Base-by-base conservation (phyloP, 2,329 filamentous ascomycete species). In the Raffaelea albimanens region DNA sequence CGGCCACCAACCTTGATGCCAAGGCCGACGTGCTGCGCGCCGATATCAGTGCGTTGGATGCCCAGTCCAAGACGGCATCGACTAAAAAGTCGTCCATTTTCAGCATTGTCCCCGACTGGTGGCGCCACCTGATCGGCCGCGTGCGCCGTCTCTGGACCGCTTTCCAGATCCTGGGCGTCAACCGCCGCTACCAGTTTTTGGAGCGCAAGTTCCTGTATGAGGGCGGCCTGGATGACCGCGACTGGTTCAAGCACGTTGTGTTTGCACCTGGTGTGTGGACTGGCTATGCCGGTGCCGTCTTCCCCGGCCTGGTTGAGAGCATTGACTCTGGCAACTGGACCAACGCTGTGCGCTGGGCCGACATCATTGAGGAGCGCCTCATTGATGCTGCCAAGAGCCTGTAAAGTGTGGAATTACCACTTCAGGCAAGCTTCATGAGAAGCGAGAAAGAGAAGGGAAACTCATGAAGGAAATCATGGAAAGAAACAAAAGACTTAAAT, bases 181-280 rank as follows among this genome's bases (percentile, higher is more conserved):
- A 97, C 63, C 72, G 71, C 29, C 85, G 85, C 61, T 95, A 95
- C 71, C 95, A 95, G 73, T 70, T 72, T 9, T 67, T 97, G 1
- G 91, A 97, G 63, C 74, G 89, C 16, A 72, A 82, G 44, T 95
- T 96, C 64, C 58, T 96, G 52, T 84, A 87, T 57, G 67, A 78
- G 4, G 71, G 75, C 3, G 91, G 91, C 1, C 67, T 97, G 19
- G 90, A 95, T 61, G 80, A 80, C 1, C 72, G 91, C 50, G 70
- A 71, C 21, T 96, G 89, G 89, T 97, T 91, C 70, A 96, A 96
- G 69, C 91, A 48, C 44, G 46, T 52, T 14, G 34, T 53, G 9
- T 56, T 51, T 44, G 46, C 89, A 1, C 88, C 88, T 0, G 88
- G 88, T 0, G 64, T 89, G 36, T 95, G 87, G 87, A 94, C 87